These are phyloP conservation scores for Aschersonia sp. DNA, from an alignment of 2,329 filamentous ascomycete genomes.

Conservation along the genomic window DNA sequence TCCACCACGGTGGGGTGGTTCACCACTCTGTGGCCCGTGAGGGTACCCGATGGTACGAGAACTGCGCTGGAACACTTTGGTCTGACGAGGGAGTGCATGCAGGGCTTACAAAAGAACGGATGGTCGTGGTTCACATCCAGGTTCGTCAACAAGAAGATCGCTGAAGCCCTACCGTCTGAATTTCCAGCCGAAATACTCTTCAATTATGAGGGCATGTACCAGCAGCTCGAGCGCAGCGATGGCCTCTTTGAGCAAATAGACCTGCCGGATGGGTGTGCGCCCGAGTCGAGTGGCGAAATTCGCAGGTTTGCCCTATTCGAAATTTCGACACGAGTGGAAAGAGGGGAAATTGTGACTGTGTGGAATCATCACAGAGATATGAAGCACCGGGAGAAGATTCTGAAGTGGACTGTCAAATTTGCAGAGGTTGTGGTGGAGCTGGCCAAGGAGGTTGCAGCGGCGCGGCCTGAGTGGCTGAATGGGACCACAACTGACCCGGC, in stretches of 20 bases:
- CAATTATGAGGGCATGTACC: conserved; percentile 7
- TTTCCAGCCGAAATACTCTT: conserved; percentile 5
- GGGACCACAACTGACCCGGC: background rate
- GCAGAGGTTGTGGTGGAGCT: background rate
- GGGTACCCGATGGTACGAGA: conserved; percentile 1
- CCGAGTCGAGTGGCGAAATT: background rate
- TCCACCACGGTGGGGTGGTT: conserved; percentile 30
- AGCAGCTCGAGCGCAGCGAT: conserved; percentile 7
- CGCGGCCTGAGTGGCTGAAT: background rate
- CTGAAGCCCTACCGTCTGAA: background rate
- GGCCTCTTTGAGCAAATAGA: conserved; percentile 5
- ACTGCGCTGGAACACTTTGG: background rate
- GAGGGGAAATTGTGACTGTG: background rate
- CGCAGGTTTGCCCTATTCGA: background rate
- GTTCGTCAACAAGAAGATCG: background rate
- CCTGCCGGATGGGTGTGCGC: background rate
- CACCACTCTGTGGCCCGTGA: conserved; percentile 23
- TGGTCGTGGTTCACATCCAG: conserved; percentile 1
- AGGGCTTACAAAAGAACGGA: conserved; percentile 2
- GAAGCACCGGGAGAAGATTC: background rate
- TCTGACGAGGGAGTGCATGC: background rate
- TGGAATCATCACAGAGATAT: background rate
- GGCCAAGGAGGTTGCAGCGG: background rate
- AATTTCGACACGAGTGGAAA: background rate
- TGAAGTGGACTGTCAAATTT: background rate